phyloP scores from a whole-genome alignment of 1,284 basidiomycete species.

The Irpex sp. region DNA sequence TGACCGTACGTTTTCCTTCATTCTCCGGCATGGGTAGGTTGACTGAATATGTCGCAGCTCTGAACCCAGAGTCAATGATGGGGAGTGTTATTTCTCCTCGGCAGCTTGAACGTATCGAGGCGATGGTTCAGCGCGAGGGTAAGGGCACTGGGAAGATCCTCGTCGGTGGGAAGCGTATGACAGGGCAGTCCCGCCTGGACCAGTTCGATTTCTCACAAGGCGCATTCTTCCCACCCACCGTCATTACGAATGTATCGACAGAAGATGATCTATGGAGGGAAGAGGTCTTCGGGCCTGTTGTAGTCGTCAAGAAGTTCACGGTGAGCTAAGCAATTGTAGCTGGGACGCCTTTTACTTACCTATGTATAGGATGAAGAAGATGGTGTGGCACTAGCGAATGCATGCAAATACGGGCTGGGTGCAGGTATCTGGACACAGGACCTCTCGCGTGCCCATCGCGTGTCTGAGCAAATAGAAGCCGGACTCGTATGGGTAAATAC shows the following conservation, averaged over 20 bases:
- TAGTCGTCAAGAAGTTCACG: conserved; percentile 62
- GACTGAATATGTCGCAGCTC: conserved; percentile 38
- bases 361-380: conserved; percentile 53
- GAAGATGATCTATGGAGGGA: conserved; percentile 73
- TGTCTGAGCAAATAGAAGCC: conserved; percentile 62
- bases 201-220: conserved; percentile 65
- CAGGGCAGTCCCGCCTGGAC: conserved; percentile 58
- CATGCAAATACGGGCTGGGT: conserved; percentile 75
- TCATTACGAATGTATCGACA: conserved; percentile 56
- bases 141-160: conserved; percentile 45
- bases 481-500: conserved; percentile 85
- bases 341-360: not conserved
- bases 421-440: conserved; percentile 78
- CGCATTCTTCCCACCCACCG: conserved; percentile 74
- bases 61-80: conserved; percentile 68
- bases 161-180: conserved; percentile 63
- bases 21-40: not conserved
- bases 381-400: conserved; percentile 67
- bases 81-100: conserved; percentile 68
- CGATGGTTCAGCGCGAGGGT: conserved; percentile 39
- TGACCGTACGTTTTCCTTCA: conserved; percentile 44
- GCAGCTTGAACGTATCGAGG: conserved; percentile 62
- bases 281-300: conserved; percentile 79
- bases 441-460: conserved; percentile 68
- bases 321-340: conserved; percentile 32